Evolutionary conservation across 1,284 basidiomycete species (phyloP).

Genomic region (Fomitopsis betulina): DNA sequence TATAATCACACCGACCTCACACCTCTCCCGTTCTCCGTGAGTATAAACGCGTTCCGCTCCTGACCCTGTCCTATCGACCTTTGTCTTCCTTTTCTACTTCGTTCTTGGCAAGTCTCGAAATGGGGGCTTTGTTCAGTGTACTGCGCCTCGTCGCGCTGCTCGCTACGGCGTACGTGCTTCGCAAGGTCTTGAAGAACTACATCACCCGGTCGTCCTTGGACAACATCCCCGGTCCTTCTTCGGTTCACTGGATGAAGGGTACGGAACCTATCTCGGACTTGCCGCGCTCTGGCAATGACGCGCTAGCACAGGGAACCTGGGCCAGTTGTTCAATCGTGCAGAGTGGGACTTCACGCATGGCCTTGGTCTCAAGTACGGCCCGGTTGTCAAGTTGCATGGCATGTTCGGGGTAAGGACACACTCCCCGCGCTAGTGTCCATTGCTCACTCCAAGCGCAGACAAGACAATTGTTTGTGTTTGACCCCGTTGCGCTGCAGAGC

Average conservation of each 20-base stretch:
- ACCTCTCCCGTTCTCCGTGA: too few relatives aligned
- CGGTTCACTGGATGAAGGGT: conserved; percentile 16
- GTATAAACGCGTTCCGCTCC: neutral
- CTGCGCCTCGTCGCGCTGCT: neutral
- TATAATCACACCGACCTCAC: too few relatives aligned
- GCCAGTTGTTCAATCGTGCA: conserved; percentile 13
- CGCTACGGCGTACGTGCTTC: neutral
- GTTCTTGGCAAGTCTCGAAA: neutral
- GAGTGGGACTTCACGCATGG: conserved; percentile 15
- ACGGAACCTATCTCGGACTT: neutral
- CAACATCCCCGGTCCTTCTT: conserved; percentile 18
- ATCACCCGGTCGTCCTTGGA: conserved; percentile 12
- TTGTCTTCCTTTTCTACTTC: neutral
- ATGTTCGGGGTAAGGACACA: conserved; percentile 9
- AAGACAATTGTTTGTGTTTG: conserved; percentile 14
- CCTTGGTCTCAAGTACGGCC: conserved; percentile 12
- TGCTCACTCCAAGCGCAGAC: conserved; percentile 2
- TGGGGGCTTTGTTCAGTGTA: neutral
- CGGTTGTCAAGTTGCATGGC: conserved; percentile 10
- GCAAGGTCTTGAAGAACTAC: neutral
- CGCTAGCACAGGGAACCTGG: conserved; percentile 12
- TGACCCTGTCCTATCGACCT: neutral
- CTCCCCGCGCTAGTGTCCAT: neutral
- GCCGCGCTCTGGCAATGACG: neutral
- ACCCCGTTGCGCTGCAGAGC: conserved; percentile 14